Percentiles rank a stretch among this genome's conserved stretches.
Conservation (phyloP, 768 basidiomycete genomes). For the Panaeolus papilionaceus region DNA sequence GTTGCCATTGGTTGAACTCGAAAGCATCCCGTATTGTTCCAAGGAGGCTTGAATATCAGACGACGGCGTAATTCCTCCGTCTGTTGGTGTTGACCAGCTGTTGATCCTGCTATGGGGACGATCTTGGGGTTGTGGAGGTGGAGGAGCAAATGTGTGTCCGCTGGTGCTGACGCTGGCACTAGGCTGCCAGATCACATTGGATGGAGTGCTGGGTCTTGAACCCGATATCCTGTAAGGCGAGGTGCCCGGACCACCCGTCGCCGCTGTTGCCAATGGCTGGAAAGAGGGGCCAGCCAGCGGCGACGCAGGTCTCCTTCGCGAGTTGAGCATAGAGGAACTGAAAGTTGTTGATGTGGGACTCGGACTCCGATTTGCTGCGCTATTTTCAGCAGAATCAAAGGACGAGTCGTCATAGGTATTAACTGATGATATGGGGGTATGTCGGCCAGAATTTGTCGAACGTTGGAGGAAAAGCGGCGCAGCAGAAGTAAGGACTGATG, state of each 20-base stretch:
- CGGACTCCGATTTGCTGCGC: conserved; percentile 5
- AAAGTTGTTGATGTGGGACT: conserved; percentile 18
- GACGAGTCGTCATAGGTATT: background rate
- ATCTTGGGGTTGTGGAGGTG: conserved; percentile 22
- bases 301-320: conserved; percentile 72
- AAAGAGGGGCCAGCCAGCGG: conserved; percentile 67
- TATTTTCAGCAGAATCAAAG: background rate
- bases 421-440: conserved; percentile 48
- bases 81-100: conserved; percentile 56
- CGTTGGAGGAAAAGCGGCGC: conserved; percentile 61
- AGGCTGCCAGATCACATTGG: conserved; percentile 75
- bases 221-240: conserved; percentile 9
- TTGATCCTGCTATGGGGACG: conserved; percentile 60
- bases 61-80: conserved; percentile 29
- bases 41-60: conserved; percentile 5
- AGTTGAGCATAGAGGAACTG: conserved; percentile 56
- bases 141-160: conserved; percentile 15
- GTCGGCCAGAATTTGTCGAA: conserved; percentile 64
- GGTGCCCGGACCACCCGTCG: conserved; percentile 31
- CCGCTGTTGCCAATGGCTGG: conserved; percentile 60
- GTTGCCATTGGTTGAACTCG: background rate
- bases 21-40: conserved; percentile 11
- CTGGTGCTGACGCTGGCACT: conserved; percentile 28
- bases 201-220: conserved; percentile 72
- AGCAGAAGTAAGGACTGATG: conserved; percentile 40